Evolutionary conservation across 2,329 filamentous ascomycete species (phyloP), one percentile per base, ranked within the genome.

Genomic region (Aureobasidium namibiae): DNA sequence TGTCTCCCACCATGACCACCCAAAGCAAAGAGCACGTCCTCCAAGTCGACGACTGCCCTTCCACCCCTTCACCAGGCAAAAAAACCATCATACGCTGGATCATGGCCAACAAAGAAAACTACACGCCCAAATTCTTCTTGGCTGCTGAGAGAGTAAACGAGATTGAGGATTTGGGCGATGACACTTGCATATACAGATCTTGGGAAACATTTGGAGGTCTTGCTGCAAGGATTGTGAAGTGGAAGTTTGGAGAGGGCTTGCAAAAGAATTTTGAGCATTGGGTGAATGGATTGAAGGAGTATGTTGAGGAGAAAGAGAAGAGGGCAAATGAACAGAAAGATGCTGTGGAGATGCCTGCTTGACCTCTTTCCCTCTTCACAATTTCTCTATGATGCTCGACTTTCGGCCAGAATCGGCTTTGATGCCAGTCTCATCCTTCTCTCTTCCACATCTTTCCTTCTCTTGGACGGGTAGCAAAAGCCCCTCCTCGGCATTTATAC

Each of bases 61-160:
- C 42, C 48, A 16, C 54, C 56, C 5, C 33, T 38, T 8, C 57
- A 38, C 29, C 33, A 60, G 61, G 14, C 36, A 59, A 36, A 66
- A 73, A 68, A 16, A 72, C 68, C 45, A 60, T 66, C 11, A 61
- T 70, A 59, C 57, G 72, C 62, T 64, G 66, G 69, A 59, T 63
- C 21, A 64, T 68, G 39, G 69, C 71, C 54, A 70, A 71, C 54
- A 67, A 67, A 9, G 64, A 61, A 24, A 60, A 63, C 7, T 56
- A 67, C 23, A 59, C 70, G 10, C 68, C 69, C 0, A 63, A 63
- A 1, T 69, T 69, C 42, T 31, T 80, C 18, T 59, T 79, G 56
- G 70, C 66, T 52, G 72, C 74, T 31, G 76, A 80, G 63, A 67
- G 76, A 11, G 74, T 77, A n/a, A 76, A 79, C 62, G 77, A 79